Evolutionary conservation across 495 filamentous ascomycete genomes (phyloP).

Genomic region (Clohesyomyces aquaticus): DNA sequence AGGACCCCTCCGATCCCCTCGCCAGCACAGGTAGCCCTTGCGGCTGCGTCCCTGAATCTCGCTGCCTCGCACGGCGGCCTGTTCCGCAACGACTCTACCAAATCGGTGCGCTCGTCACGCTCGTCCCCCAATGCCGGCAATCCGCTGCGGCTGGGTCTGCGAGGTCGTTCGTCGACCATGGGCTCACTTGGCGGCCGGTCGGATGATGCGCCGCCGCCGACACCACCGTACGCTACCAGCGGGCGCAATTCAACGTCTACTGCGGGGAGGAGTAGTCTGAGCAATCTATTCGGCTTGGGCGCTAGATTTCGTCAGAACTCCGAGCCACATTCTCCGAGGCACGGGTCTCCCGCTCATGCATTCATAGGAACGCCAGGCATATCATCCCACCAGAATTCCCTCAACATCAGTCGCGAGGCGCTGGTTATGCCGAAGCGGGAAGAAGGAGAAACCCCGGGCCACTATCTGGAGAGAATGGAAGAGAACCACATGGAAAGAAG

Average conservation of each 20-base stretch:
- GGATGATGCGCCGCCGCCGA: constrained; percentile 61
- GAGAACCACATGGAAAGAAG: constrained; percentile 70
- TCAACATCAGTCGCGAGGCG: constrained; percentile 63
- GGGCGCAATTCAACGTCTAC: constrained; percentile 81
- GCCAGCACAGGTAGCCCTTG: constrained; percentile 58
- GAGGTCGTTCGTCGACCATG: constrained; percentile 87
- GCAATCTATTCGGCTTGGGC: constrained; percentile 78
- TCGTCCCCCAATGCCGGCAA: constrained; percentile 40
- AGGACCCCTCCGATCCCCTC: constrained; percentile 59
- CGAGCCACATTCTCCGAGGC: constrained; percentile 64
- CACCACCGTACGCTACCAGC: constrained; percentile 45
- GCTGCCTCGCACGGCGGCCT: constrained; percentile 50
- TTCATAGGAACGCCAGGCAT: constrained; percentile 64
- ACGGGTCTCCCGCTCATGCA: constrained; percentile 61
- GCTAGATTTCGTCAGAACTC: constrained; percentile 76
- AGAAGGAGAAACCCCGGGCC: constrained; percentile 87
- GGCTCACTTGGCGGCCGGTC: constrained; percentile 66
- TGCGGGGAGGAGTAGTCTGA: constrained; percentile 83
- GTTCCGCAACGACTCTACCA: constrained; percentile 65
- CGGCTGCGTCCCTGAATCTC: constrained; percentile 48
- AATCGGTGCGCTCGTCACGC: constrained; percentile 73
- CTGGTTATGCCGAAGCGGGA: constrained; percentile 77
- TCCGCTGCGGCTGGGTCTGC: constrained; percentile 56
- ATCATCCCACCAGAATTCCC: constrained; percentile 72
- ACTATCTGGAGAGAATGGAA: constrained; percentile 82